These are phyloP conservation scores for Aspergillus clavatus DNA, from an alignment of 2,329 filamentous ascomycete genomes.

Conservation along the genomic window DNA sequence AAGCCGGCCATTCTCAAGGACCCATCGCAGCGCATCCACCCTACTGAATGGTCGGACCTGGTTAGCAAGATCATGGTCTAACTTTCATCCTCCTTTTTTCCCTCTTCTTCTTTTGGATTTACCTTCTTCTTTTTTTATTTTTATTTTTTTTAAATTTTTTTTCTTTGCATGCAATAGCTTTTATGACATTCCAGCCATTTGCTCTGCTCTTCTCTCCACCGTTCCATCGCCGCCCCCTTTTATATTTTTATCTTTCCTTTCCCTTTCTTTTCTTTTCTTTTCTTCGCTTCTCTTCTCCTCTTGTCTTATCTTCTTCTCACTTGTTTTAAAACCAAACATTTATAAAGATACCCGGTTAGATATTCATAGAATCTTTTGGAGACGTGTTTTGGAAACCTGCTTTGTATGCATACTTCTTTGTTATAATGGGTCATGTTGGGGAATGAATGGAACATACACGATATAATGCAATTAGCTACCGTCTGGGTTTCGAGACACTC, in stretches of 20 bases:
- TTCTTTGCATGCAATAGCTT: too few species aligned
- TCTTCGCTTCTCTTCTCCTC: slow-evolving; percentile 1
- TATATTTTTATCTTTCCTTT: slow-evolving; percentile 2
- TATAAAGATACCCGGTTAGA: slow-evolving; percentile 5
- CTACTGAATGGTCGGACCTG: slow-evolving; percentile 30
- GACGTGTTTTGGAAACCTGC: slow-evolving; percentile 4
- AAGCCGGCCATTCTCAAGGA: slow-evolving; percentile 38
- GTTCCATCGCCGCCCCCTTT: not conserved
- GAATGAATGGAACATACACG: too few species aligned
- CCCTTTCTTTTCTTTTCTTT: slow-evolving; percentile 1
- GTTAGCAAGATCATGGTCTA: slow-evolving; percentile 8
- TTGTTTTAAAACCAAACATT: slow-evolving; percentile 5
- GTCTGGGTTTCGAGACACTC: too few species aligned
- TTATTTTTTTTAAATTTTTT: too few species aligned
- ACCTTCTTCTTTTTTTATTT: not conserved
- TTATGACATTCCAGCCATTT: too few species aligned
- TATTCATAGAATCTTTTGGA: slow-evolving; percentile 7
- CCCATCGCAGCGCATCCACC: slow-evolving; percentile 27
- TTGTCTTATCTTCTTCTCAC: slow-evolving; percentile 5
- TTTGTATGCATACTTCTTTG: not conserved
- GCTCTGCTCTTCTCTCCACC: not conserved
- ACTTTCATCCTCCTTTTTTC: slow-evolving; percentile 2
- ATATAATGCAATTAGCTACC: too few species aligned
- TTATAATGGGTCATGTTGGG: not conserved
- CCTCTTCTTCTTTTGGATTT: not conserved